These are phyloP conservation scores for Guadua angustifolia DNA, from an alignment of 176 grass and related monocot genomes.

Conservation along the genomic window DNA sequence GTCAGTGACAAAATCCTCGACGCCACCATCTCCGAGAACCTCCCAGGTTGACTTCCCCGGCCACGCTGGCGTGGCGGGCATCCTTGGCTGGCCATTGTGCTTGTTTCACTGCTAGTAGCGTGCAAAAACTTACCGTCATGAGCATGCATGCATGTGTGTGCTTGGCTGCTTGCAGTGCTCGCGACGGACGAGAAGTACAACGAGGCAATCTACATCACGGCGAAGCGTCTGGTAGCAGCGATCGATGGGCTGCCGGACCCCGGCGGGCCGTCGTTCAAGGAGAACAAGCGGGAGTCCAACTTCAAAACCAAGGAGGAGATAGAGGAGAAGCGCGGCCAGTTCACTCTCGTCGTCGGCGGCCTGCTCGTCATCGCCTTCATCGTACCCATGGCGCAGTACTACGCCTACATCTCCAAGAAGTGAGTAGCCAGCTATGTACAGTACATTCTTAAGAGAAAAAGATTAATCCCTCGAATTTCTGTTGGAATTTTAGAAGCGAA, in stretches of 20 bases:
- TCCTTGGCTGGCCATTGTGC: neutral
- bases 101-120: neutral
- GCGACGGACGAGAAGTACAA: slow-evolving; percentile 99
- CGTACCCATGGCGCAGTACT: slow-evolving; percentile 99
- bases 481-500: slow-evolving; percentile 38
- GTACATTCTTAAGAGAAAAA: slow-evolving; percentile 18
- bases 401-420: slow-evolving; percentile 97
- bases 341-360: slow-evolving; percentile 91
- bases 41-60: slow-evolving; percentile 53
- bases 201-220: slow-evolving; percentile 73
- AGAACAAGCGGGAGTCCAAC: slow-evolving; percentile 94
- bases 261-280: slow-evolving; percentile 86
- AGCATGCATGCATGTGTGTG: too few species aligned
- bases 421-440: slow-evolving; percentile 52
- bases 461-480: neutral
- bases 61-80: neutral
- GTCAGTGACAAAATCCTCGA: slow-evolving; percentile 81
- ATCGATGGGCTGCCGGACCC: slow-evolving; percentile 88
- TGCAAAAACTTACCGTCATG: neutral
- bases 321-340: slow-evolving; percentile 96
- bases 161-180: slow-evolving; percentile 62
- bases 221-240: slow-evolving; percentile 70
- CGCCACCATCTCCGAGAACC: slow-evolving; percentile 88
- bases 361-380: slow-evolving; percentile 95
- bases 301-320: slow-evolving; percentile 90